Base-by-base conservation (phyloP, 495 filamentous ascomycete species). In the Penicillium coffeae region DNA sequence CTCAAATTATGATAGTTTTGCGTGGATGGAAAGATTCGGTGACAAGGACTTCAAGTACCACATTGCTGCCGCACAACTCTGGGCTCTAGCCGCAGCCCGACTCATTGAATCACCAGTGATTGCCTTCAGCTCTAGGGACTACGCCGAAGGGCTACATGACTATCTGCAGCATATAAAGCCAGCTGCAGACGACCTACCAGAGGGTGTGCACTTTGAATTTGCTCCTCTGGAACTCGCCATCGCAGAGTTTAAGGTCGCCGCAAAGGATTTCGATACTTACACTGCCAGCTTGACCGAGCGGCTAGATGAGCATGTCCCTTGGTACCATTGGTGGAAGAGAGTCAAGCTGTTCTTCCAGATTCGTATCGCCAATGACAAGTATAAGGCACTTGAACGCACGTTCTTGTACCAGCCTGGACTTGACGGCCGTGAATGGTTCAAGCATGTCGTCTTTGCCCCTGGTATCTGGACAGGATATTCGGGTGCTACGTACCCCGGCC, bases 381-480 rank as follows among this genome's bases (percentile, higher is more conserved):
- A 84, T 65, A 83, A 84, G 61, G 57, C 60, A n/a, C 65, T 85
- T 20, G 82, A 86, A 51, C 68, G 80, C 8, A 63, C 76, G n/a
- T 85, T 86, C 62, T 51, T 86, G 51, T 77, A 84, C 51, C 49
- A 69, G 37, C 59, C 67, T 1, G 82, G 82, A 14, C 61, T 86
- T 27, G 82, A 85, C 51, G 74, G 75, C 4, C 70, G 82, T 40
- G 62, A 54, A 32, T 84, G 82, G 81, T 86, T 79, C 67, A 86
- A 86, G 61, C 82, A 85, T 47, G 76, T 84, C n/a, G 81, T 86
- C 20, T 86, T 85, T 63, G 83, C 82, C 5, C 81, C 83, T n/a
- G 83, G 90, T 1, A 56, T 89, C 34, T 96, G 89, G 89, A 94
- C 89, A 0, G 90, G 90, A 6, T 96, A 96, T 66, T 72, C 89